Evolutionary conservation across 352 stramenopile species (phyloP).

Genomic region (Halophytophthora batemanensis): DNA sequence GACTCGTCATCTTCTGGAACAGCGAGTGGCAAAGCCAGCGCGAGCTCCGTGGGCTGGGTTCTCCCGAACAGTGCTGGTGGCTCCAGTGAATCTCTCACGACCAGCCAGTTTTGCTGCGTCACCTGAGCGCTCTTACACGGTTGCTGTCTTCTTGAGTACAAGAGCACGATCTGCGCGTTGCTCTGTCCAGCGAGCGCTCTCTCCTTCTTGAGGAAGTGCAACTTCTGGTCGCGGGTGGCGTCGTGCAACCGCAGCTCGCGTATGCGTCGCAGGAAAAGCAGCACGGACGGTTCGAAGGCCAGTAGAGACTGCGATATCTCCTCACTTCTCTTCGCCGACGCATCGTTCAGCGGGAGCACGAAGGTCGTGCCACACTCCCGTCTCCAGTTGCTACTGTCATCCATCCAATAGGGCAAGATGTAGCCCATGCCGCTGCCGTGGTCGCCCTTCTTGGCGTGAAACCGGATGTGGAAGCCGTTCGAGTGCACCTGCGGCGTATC

Average conservation of each 20-base stretch:
- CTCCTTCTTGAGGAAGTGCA: conserved; percentile 52
- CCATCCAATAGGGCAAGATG: conserved; percentile 80
- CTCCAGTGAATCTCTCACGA: conserved; percentile 44
- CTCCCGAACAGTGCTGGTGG: conserved; percentile 20
- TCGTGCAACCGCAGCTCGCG: conserved; percentile 58
- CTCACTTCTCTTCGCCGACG: conserved; percentile 34
- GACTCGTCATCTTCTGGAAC: conserved; percentile 2
- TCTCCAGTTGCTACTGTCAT: conserved; percentile 41
- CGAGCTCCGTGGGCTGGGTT: conserved; percentile 45
- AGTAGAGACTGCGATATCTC: conserved; percentile 68
- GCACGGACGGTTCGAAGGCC: conserved; percentile 67
- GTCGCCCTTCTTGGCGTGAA: conserved; percentile 52
- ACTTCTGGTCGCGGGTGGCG: conserved; percentile 20
- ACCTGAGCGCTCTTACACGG: conserved; percentile 7
- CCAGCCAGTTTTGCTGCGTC: conserved; percentile 53
- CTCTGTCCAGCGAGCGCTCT: conserved; percentile 19
- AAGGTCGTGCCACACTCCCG: conserved; percentile 56
- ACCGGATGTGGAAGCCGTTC: conserved; percentile 85
- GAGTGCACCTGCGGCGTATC: conserved; percentile 82
- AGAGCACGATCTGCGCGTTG: conserved; percentile 29
- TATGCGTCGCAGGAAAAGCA: conserved; percentile 80
- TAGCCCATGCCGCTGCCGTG: conserved; percentile 60
- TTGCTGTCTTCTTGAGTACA: conserved; percentile 28
- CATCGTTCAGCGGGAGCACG: conserved; percentile 65
- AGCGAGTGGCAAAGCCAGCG: conserved; percentile 45